Evolutionary conservation across 2,329 filamentous ascomycete genomes (phyloP).

Genomic region (Fusarium pseudocircinatum): DNA sequence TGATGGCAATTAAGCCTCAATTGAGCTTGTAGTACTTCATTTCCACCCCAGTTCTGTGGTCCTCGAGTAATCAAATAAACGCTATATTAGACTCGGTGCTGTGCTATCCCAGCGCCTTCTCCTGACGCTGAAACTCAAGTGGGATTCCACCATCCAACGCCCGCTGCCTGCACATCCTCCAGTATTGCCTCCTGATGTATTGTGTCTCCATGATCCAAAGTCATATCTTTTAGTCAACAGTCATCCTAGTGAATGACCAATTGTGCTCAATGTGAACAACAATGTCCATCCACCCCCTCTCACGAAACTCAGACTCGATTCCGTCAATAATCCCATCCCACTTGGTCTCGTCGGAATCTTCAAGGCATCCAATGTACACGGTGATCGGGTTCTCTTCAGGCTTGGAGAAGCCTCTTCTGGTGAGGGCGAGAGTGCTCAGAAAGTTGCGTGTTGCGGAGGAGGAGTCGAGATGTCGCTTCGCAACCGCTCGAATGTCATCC

Average conservation of each 20-base stretch:
- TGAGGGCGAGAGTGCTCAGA: not conserved
- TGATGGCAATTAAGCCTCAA: too few species aligned
- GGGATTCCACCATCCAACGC: not conserved
- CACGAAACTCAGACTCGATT: not conserved
- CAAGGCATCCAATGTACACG: not conserved
- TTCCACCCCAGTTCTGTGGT: not conserved
- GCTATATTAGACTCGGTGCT: not conserved
- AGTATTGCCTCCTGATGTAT: not conserved
- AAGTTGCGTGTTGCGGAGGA: not conserved
- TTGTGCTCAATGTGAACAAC: slow-evolving; percentile 1
- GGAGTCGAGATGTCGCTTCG: not conserved
- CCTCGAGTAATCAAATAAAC: not conserved
- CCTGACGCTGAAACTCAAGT: not conserved
- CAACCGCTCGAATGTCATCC: not conserved
- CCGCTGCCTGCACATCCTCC: too few species aligned
- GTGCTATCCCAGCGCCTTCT: not conserved
- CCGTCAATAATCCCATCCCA: not conserved
- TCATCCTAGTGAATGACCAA: not conserved
- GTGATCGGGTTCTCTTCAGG: not conserved
- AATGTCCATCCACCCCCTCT: not conserved
- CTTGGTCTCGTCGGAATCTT: not conserved
- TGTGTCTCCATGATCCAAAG: not conserved
- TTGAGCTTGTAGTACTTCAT: not conserved
- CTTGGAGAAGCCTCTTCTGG: not conserved
- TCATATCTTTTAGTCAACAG: not conserved